Base-by-base conservation (phyloP, 2,329 filamentous ascomycete species). In the Calonectria hawksworthii region DNA sequence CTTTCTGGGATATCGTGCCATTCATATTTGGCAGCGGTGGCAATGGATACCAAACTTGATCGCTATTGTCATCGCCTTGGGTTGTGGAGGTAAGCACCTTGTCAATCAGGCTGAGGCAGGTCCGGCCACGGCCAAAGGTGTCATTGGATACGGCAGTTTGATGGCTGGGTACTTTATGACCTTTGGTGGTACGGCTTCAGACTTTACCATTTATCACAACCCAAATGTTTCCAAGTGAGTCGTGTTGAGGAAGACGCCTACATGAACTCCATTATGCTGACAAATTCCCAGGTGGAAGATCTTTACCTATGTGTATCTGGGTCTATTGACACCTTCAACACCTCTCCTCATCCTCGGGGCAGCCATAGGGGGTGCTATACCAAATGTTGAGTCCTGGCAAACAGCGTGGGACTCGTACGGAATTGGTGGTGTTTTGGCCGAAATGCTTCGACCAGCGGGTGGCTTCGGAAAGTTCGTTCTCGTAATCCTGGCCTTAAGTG, bases 1-100 rank as follows among this genome's bases (percentile, higher is more conserved):
- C 0, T 87, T 93, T 70, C 84, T 90, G 52, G 91, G 91, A 2
- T 92, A 91, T 81, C 86, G 84, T 54, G 84, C 87, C 10, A 82
- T 92, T 63, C 91, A 92, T 79, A 77, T 86, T 44, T 91, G 89
- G 83, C 89, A 92, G 80, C 85, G 88, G 26, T 92, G 87, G 86
- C 87, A 89, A 10, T 92, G 90, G 90, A 86, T 92, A 18, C 89
- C 89, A 0, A 90, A 88, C 64, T 79, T 92, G 66, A 82, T 90
- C 30, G 86, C 89, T 32, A 86, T 92, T 52, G 78, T 88, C 51
- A 88, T 91, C 75, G 86, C 89, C 3, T 86, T 89, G 34, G 90
- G 90, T 11, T 90, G 88, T 74, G 90, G 90, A 51, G 89, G 89
- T 1, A 87, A 86, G 67, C 80, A 88, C 51, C 84, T 92, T 52